Percentiles rank a stretch among this genome's conserved stretches.
These are phyloP conservation scores for Termitomyces sp. DNA, from an alignment of 768 basidiomycete species.

Conservation along the genomic window DNA sequence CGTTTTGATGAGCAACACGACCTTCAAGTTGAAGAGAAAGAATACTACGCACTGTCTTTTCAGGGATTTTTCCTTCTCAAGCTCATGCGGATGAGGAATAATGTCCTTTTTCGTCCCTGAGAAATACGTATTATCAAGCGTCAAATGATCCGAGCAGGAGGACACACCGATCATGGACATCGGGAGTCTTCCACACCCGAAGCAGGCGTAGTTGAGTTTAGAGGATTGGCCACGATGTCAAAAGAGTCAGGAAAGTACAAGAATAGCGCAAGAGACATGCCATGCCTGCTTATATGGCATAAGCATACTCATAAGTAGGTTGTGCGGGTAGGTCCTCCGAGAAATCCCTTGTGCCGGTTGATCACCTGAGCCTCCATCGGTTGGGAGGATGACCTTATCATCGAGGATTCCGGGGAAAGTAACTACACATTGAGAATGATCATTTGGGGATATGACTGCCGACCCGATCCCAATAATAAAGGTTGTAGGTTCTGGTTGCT, in stretches of 20 bases:
- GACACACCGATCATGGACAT: conserved; percentile 75
- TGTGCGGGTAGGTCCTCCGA: neutral
- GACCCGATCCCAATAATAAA: too few species aligned
- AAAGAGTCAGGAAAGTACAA: neutral
- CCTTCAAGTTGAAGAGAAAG: conserved; percentile 7
- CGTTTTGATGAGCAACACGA: neutral
- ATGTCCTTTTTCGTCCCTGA: conserved; percentile 84
- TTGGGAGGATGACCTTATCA: neutral
- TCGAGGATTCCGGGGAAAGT: neutral
- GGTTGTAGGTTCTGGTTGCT: too few species aligned
- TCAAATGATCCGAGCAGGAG: conserved; percentile 1
- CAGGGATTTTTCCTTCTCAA: conserved; percentile 71
- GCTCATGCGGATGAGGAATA: conserved; percentile 64
- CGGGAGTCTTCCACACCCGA: conserved; percentile 78
- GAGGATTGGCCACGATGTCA: neutral
- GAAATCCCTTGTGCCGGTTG: too few species aligned
- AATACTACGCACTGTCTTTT: conserved; percentile 33
- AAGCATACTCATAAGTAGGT: neutral
- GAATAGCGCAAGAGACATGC: neutral
- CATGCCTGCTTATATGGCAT: neutral
- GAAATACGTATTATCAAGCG: neutral
- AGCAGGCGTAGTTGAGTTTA: conserved; percentile 50
- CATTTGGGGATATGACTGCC: neutral
- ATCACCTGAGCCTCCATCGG: neutral
- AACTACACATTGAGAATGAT: neutral